Evolutionary conservation across 2,329 filamentous ascomycete species (phyloP).

Genomic region (Neofusicoccum sp.): DNA sequence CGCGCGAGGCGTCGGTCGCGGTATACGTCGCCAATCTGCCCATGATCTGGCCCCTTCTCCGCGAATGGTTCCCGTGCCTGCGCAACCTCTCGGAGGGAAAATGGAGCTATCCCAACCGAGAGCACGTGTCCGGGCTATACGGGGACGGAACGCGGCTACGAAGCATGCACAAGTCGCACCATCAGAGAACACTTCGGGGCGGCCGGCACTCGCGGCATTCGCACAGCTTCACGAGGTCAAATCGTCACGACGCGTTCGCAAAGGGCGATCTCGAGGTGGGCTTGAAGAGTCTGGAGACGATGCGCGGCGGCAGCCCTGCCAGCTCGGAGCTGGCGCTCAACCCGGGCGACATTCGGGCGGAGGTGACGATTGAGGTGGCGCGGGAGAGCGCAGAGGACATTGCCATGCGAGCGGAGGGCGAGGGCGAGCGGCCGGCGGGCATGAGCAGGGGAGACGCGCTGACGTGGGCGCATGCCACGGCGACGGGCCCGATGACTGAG

Average conservation of each 20-base stretch:
- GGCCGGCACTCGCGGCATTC: not conserved
- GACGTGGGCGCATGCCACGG: constrained; percentile 3
- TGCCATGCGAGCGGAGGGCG: not conserved
- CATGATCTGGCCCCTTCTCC: constrained; percentile 53
- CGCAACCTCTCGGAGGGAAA: constrained; percentile 18
- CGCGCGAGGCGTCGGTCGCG: constrained; percentile 53
- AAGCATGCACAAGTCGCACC: not conserved
- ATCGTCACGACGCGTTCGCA: not conserved
- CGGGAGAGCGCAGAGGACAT: not conserved
- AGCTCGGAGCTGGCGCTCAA: constrained; percentile 9
- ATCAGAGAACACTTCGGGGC: not conserved
- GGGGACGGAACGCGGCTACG: not conserved
- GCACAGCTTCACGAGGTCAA: not conserved
- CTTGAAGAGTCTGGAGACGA: not conserved
- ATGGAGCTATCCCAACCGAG: not conserved
- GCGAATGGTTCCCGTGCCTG: constrained; percentile 41
- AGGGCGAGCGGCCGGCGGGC: not conserved
- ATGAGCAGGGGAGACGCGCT: constrained; percentile 2
- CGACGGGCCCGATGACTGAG: constrained; percentile 7
- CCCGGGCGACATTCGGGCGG: constrained; percentile 1
- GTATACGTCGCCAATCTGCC: constrained; percentile 56
- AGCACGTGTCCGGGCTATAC: not conserved
- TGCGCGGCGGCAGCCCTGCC: constrained; percentile 3
- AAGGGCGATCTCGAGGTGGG: constrained; percentile 3
- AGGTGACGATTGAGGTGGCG: constrained; percentile 8